Percentiles rank a stretch among this genome's conserved stretches.
Evolutionary conservation across 139 green algal genomes (phyloP).

Genomic region (Marvania coccoides): DNA sequence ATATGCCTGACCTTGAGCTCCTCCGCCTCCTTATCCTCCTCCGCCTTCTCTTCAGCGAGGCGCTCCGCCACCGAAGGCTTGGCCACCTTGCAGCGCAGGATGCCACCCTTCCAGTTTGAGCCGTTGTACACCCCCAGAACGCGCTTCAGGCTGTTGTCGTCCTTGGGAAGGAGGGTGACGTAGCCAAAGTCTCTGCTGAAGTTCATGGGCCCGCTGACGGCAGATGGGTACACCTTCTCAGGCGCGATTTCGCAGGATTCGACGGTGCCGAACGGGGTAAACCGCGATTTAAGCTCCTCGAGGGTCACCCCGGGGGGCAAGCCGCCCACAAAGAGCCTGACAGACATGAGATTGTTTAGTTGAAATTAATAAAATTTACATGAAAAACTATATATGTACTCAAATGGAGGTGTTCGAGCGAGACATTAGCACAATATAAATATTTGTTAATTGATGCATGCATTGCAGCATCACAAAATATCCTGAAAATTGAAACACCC

Average conservation of each 20-base stretch:
- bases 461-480: no score
- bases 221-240: conserved; percentile 19
- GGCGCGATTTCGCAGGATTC: conserved; percentile 11
- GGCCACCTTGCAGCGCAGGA: conserved; percentile 21
- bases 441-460: no score
- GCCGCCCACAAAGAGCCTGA: conserved; percentile 45
- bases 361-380: neutral
- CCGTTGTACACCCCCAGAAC: conserved; percentile 42
- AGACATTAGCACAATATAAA: no score
- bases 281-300: conserved; percentile 32
- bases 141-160: conserved; percentile 18
- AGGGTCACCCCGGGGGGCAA: conserved; percentile 20
- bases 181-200: conserved; percentile 42
- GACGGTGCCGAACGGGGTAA: conserved; percentile 49
- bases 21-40: conserved; percentile 1
- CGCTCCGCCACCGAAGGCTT: conserved; percentile 4
- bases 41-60: neutral
- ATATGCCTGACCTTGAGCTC: neutral
- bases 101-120: conserved; percentile 38
- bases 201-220: neutral
- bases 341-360: neutral
- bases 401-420: no score
- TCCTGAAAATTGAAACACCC: no score
- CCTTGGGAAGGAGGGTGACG: conserved; percentile 35
- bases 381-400: no score